A percentile compares a stretch with the other conserved stretches of the same genome.
Conservation (phyloP, 2,329 filamentous ascomycete species). For the Podosphaera fusca region DNA sequence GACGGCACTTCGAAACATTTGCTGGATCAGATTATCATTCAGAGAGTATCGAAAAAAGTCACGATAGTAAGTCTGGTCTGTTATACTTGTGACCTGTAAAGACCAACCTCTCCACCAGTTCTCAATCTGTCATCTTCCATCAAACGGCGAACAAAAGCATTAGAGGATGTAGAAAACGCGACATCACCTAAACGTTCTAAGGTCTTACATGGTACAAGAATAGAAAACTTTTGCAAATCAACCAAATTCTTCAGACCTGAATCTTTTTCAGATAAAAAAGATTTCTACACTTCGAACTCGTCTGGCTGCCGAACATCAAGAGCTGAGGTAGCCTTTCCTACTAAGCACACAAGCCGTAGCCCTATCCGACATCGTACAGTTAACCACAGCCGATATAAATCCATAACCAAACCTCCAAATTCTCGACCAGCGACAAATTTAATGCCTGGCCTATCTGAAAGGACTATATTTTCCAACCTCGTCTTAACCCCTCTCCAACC, state of each 20-base stretch:
- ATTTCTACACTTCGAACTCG: constrained; percentile 10
- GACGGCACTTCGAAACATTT: background rate
- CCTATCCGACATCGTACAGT: constrained; percentile 52
- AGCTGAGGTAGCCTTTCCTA: constrained; percentile 28
- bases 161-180: constrained; percentile 29
- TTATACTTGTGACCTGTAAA: background rate
- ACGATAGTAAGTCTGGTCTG: background rate
- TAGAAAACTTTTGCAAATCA: constrained; percentile 10
- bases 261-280: constrained; percentile 15
- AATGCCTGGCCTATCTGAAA: background rate
- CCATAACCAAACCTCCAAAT: background rate
- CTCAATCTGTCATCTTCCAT: constrained; percentile 12
- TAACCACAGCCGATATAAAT: constrained; percentile 42
- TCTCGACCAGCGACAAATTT: background rate
- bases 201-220: constrained; percentile 20
- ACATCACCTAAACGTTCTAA: constrained; percentile 35
- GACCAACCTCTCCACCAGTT: constrained; percentile 8
- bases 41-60: background rate
- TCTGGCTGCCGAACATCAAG: constrained; percentile 14
- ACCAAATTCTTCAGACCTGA: constrained; percentile 16
- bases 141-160: constrained; percentile 35
- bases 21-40: background rate
- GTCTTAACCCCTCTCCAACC: background rate
- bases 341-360: constrained; percentile 59
- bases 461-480: background rate